These are phyloP conservation scores for Sordaria brevicollis DNA, from an alignment of 495 filamentous ascomycete genomes.

Conservation along the genomic window DNA sequence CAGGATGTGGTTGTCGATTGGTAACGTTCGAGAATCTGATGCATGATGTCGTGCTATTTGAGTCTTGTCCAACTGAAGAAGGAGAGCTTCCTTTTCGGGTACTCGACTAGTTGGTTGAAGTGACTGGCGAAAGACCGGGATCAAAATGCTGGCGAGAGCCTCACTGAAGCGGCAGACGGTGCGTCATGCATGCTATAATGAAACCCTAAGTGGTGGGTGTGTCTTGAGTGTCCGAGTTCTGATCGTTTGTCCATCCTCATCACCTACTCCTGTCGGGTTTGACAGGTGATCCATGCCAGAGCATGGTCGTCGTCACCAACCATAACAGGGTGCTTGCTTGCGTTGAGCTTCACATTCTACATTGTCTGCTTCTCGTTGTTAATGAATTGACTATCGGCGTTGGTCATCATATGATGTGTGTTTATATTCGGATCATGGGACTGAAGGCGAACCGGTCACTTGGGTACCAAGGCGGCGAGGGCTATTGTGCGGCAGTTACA, in stretches of 20 bases:
- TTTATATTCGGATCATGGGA: not conserved
- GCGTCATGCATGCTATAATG: not conserved
- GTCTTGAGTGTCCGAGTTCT: not conserved
- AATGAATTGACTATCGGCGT: not conserved
- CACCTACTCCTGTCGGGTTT: not conserved
- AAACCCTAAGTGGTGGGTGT: not conserved
- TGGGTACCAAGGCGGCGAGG: not conserved
- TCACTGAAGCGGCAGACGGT: not conserved
- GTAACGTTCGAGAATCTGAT: not conserved
- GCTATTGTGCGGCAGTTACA: not conserved
- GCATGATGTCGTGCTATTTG: not conserved
- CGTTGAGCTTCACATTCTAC: not conserved
- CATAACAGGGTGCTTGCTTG: not conserved
- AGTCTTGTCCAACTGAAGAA: not conserved
- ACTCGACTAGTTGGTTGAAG: not conserved
- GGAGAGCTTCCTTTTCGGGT: not conserved
- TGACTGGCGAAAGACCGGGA: not conserved
- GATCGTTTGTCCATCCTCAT: not conserved
- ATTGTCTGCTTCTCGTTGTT: not conserved
- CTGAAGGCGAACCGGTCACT: not conserved
- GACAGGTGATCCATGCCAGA: not conserved
- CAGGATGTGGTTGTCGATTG: not conserved
- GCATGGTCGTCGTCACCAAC: not conserved
- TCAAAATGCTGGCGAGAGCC: not conserved
- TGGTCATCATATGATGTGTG: not conserved